Evolutionary conservation across 352 stramenopile species (phyloP).

Genomic region (Paralagenidium karlingii): DNA sequence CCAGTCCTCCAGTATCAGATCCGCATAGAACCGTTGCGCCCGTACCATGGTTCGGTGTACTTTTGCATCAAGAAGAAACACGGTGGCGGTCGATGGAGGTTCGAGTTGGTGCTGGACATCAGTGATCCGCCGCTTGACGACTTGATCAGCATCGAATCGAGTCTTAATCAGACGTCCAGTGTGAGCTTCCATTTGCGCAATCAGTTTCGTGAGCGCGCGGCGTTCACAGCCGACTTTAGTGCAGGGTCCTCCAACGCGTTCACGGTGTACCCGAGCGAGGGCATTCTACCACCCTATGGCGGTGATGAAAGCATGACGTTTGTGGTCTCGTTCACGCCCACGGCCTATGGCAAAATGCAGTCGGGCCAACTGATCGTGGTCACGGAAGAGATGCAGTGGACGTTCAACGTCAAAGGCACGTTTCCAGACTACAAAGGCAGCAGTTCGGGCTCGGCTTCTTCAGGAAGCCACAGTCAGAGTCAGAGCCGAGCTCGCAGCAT

Average conservation of each 20-base stretch:
- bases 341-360: constrained; percentile 86
- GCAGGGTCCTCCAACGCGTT: constrained; percentile 79
- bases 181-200: constrained; percentile 84
- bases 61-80: constrained; percentile 61
- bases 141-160: constrained; percentile 77
- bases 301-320: constrained; percentile 62
- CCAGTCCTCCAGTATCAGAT: constrained; percentile 32
- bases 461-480: too few relatives aligned
- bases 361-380: constrained; percentile 75
- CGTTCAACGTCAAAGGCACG: constrained; percentile 83
- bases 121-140: constrained; percentile 78
- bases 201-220: constrained; percentile 54
- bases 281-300: constrained; percentile 60
- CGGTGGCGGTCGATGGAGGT: constrained; percentile 76
- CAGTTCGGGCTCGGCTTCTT: too few relatives aligned
- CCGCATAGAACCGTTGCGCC: constrained; percentile 77
- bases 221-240: constrained; percentile 83
- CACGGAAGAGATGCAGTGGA: constrained; percentile 89
- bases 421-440: constrained; percentile 60
- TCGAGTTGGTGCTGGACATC: constrained; percentile 74
- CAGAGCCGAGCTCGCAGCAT: too few relatives aligned
- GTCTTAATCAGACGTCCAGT: constrained; percentile 70
- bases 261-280: constrained; percentile 72
- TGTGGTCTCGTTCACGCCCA: constrained; percentile 84
- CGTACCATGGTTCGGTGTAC: constrained; percentile 62